Base-by-base conservation (phyloP, 768 basidiomycete species). In the Pleurotus platypus region DNA sequence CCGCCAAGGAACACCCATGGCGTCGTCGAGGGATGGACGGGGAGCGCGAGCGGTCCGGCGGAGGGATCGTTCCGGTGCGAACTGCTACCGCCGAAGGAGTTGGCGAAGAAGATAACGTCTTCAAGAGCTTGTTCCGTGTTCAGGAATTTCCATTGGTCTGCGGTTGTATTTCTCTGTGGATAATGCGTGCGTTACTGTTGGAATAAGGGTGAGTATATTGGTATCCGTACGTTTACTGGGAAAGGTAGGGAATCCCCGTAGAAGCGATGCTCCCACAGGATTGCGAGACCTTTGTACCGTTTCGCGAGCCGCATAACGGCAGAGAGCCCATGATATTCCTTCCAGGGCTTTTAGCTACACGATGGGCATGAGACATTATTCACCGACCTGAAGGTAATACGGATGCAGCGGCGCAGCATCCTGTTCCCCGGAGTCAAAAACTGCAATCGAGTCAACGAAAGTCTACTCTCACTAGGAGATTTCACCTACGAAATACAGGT, bases 351-450 rank as follows among this genome's bases (percentile, higher is more conserved):
- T 57, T 16, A 30, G 16, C 18, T 5, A 54, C 16, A 45, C 6
- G 26, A 9, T 11, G 15, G 45, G 51, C 18, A 47, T 8, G 5
- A 39, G 13, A 37, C 16, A 39, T 49, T 20, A 9, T 24, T 18
- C n/a, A 40, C 61, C 18, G 49, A 71, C 76, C 62, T 77, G 75
- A n/a, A 79, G 66, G 59, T 79, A 81, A 61, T 79, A 81, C 2
- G 76, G 76, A 5, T 79, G 61, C 16, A 81, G 63, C 0, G 78
- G 78, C 45, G 72, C 77, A 0, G 78, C 79, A 55, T 79, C 70
- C 54, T 79, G 78, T 64, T 81, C 79, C 20, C 79, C 79, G 2
- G 78, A 79, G 62, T 81, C 79, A 61, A 79, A 81, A 13, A 79
- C 79, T 81, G 42, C 13, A n/a, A 11, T 35, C 20, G 20, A 39